Conservation (phyloP, 208 protist genomes). For the Wallacemonas collosoma region DNA sequence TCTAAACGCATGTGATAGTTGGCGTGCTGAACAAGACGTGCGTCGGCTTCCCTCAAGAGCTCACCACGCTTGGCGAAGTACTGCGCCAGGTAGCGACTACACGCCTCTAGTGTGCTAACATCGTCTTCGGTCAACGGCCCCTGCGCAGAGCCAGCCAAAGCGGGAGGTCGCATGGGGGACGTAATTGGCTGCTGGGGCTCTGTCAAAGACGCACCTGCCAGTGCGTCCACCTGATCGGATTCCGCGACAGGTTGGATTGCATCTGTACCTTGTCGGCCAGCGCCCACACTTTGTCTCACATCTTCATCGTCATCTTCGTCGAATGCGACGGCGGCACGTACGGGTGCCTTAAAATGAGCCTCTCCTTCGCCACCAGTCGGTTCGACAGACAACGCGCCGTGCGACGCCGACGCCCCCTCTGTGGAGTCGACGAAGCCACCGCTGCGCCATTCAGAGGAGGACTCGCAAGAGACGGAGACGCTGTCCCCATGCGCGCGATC, state of each 20-base stretch:
- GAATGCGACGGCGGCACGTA: too few relatives aligned
- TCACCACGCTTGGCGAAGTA: constrained; percentile 33
- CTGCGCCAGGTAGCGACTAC: constrained; percentile 26
- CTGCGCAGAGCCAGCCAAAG: neutral
- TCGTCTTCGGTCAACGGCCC: constrained; percentile 20
- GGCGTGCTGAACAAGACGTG: constrained; percentile 35
- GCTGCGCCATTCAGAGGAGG: neutral
- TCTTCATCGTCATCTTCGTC: neutral
- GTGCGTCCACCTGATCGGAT: too few relatives aligned
- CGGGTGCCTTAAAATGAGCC: too few relatives aligned
- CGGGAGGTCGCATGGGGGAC: too few relatives aligned
- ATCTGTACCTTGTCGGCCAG: neutral
- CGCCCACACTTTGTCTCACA: too few relatives aligned
- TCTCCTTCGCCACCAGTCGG: too few relatives aligned
- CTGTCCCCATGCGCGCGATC: too few relatives aligned
- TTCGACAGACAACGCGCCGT: neutral
- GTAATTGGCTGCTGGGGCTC: too few relatives aligned
- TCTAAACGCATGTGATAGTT: constrained; percentile 49
- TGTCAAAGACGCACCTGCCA: too few relatives aligned
- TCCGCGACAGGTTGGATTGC: neutral
- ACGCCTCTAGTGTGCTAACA: constrained; percentile 19
- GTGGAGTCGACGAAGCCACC: neutral
- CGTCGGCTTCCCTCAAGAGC: constrained; percentile 36
- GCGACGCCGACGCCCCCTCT: neutral
- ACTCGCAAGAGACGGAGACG: too few relatives aligned